Evolutionary conservation across 495 filamentous ascomycete species (phyloP), one percentile per base, ranked within the genome.

Genomic region (Penicillium arizonense): DNA sequence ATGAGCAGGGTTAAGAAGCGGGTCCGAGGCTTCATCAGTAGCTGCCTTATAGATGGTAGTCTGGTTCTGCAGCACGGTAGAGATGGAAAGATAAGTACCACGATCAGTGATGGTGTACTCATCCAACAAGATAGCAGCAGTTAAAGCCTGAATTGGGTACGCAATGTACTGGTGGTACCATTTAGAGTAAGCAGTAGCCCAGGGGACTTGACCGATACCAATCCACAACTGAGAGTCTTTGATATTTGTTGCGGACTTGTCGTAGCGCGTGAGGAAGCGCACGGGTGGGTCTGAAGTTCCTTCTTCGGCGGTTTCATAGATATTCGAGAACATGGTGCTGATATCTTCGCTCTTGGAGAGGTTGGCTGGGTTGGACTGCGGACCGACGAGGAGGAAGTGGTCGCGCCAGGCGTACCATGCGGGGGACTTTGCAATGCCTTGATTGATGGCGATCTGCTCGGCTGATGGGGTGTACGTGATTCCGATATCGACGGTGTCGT

Each of bases 181-280:
- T 13, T 59, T 68, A 1, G 75, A 73, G 52, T 65, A 65, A 9
- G 61, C 50, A 0, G 59, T 71, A 3, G 72, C 70, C 72, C 72
- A 76, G 13, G 73, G 75, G 11, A 72, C 65, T 51, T 77, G 69
- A 9, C 76, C 75, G 43, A 77, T 77, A 1, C 48, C 51, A 34
- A 72, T 61, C 72, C 74, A 79, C 12, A 77, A 47, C 53, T 64
- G 38, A 0, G 70, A 73, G n/a, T 77, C 76, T 44, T 75, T 74
- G 55, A 79, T 77, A 35, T 75, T 77, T 5, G 70, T 74, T 0
- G 75, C 75, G 5, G 72, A 76, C 49, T 75, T 78, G 57, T 79
- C 76, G 50, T 64, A 72, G 5, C 70, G 69, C 26, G 48, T 52
- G 36, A 79, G 66, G 41, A 76, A 77, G 11, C 67, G 63, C 9